Base-by-base conservation (phyloP, 2,329 filamentous ascomycete species). In the Aureobasidium pullulans region DNA sequence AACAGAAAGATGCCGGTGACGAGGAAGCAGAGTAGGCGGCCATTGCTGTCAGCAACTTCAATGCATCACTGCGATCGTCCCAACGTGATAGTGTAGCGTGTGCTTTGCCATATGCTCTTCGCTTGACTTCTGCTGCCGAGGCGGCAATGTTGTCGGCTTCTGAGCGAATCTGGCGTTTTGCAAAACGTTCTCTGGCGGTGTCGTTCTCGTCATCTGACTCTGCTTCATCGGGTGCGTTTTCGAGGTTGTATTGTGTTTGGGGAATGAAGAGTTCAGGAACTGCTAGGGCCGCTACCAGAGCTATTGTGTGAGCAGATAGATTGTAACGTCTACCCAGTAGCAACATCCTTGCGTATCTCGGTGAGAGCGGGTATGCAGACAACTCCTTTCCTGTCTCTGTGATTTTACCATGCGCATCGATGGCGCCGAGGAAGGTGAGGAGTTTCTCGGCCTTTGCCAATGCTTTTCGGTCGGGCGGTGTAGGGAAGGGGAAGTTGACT, bases 401-500 rank as follows among this genome's bases (percentile, higher is more conserved):
- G 16, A 96, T 86, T 66, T 87, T 83, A 0, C 90, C 90, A 23
- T 48, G 61, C 10, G 85, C 84, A 13, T 58, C 57, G 34, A 97
- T 79, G 1, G 93, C 94, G 0, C 90, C 90, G 3, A 99, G 81
- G 70, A 96, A 95, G 48, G 83, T 86, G 8, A 99, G 79, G 7
- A 96, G 79, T 68, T 87, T 90, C 75, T 99, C 94, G 0, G 94
- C 91, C 69, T 88, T 90, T 50, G 84, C 82, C 19, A 99, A 79
- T 63, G 85, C 89, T 57, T 85, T 79, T 13, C 85, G 81, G 66
- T 91, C 87, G 1, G 94, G 94, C 0, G 91, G 86, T 13, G 93
- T 97, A 4, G 94, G 94, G 71, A 97, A 99, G 0, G 95, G 94
- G 71, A 99, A 99, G 72, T 94, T 95, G 70, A 90, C 82, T 7